phyloP scores from a whole-genome alignment of 495 filamentous ascomycete species.

The Trichoderma gamsii region DNA sequence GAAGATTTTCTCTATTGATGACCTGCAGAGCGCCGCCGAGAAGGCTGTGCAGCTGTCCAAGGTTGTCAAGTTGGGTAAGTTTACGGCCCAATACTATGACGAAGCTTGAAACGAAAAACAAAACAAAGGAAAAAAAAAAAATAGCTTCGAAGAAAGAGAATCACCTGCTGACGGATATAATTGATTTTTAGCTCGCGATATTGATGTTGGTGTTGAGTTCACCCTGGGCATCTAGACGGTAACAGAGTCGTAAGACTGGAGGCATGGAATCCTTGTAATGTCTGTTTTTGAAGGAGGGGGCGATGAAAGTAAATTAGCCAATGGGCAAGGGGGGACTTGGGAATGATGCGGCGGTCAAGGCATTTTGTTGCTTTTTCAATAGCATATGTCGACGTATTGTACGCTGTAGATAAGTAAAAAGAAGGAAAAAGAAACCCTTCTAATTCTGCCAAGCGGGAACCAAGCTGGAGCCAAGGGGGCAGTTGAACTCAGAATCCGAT shows the following conservation, averaged over 20 bases:
- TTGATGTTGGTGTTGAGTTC: slow-evolving; percentile 97
- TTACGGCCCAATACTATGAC: background rate
- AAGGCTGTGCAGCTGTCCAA: slow-evolving; percentile 98
- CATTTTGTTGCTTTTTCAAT: slow-evolving; percentile 11
- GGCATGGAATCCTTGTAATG: slow-evolving; percentile 27
- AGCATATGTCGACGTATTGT: slow-evolving; percentile 1
- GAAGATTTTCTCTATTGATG: slow-evolving; percentile 99
- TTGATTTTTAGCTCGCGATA: slow-evolving; percentile 67
- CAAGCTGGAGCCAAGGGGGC: background rate
- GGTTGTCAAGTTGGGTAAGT: slow-evolving; percentile 93
- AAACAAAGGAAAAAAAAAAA: background rate
- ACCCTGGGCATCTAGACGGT: slow-evolving; percentile 77
- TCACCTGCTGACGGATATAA: slow-evolving; percentile 18
- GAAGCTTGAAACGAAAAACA: background rate
- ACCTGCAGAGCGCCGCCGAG: slow-evolving; percentile 94
- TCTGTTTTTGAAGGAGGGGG: slow-evolving; percentile 23
- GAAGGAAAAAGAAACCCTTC: background rate
- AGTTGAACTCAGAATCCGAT: background rate
- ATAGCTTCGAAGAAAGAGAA: background rate
- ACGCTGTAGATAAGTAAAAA: background rate
- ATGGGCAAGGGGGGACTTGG: background rate
- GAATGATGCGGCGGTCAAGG: slow-evolving; percentile 6
- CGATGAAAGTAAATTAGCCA: background rate
- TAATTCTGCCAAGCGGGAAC: background rate
- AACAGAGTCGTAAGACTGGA: slow-evolving; percentile 25